Percentiles rank a stretch among this genome's conserved stretches.
Evolutionary conservation across 768 basidiomycete genomes (phyloP).

Genomic region (Leccinum ochraceum): DNA sequence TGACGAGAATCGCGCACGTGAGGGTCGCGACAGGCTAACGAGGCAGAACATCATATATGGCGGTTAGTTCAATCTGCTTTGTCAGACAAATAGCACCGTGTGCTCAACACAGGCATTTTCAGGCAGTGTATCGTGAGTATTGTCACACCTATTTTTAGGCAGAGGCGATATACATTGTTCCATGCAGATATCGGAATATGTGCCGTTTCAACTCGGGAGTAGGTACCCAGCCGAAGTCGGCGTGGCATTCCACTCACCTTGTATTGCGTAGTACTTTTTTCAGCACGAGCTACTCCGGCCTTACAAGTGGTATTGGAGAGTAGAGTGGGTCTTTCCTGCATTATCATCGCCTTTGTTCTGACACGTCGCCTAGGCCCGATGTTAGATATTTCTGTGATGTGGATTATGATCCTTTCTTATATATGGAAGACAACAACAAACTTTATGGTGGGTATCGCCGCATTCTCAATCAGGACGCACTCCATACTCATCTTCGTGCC

Average conservation of each 20-base stretch:
- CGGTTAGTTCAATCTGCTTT: slow-evolving; percentile 34
- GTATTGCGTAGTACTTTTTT: slow-evolving; percentile 49
- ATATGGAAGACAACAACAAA: slow-evolving; percentile 55
- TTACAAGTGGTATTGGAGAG: slow-evolving; percentile 64
- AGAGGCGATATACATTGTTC: background rate
- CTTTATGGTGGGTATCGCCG: slow-evolving; percentile 42
- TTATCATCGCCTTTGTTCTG: background rate
- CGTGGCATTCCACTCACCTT: slow-evolving; percentile 8
- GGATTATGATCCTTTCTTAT: slow-evolving; percentile 50
- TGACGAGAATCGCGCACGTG: slow-evolving; percentile 61
- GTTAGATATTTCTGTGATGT: slow-evolving; percentile 58
- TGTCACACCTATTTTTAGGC: background rate
- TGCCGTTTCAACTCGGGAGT: slow-evolving; percentile 75
- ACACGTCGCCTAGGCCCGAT: slow-evolving; percentile 38
- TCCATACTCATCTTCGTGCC: background rate
- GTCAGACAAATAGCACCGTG: background rate
- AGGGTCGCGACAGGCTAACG: slow-evolving; percentile 53
- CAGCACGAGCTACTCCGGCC: slow-evolving; percentile 50
- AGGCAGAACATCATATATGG: slow-evolving; percentile 49
- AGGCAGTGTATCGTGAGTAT: slow-evolving; percentile 47
- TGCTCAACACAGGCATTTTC: slow-evolving; percentile 10
- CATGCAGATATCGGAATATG: slow-evolving; percentile 65
- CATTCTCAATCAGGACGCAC: background rate
- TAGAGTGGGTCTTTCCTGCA: slow-evolving; percentile 42
- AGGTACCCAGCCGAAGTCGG: slow-evolving; percentile 18